Conservation (phyloP, 2,329 filamentous ascomycete species). For the Aspergillus fumigatus region DNA sequence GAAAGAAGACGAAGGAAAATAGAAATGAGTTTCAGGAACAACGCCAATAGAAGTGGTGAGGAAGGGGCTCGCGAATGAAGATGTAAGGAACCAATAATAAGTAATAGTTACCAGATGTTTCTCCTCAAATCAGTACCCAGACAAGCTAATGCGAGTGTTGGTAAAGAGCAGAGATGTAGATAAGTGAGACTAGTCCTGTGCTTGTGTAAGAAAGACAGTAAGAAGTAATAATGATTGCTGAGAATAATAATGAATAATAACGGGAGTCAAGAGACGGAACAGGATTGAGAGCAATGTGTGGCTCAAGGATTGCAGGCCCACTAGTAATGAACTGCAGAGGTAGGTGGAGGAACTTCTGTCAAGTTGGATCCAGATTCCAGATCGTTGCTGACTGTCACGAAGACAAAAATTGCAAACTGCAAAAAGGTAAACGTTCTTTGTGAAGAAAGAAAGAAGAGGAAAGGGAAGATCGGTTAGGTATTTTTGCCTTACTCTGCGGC, state of each 20-base stretch:
- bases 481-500: neutral
- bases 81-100: neutral
- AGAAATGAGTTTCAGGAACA: conserved; percentile 1
- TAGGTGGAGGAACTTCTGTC: neutral
- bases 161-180: conserved; percentile 5
- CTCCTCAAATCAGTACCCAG: neutral
- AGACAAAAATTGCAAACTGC: neutral
- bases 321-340: conserved; percentile 17
- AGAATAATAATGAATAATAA: conserved; percentile 11
- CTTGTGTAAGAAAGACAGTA: neutral
- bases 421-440: neutral
- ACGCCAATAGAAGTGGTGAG: neutral
- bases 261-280: conserved; percentile 9
- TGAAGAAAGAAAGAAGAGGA: neutral
- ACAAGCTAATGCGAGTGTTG: neutral
- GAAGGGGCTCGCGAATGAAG: conserved; percentile 5
- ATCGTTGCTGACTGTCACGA: neutral
- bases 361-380: neutral
- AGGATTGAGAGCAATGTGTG: conserved; percentile 23
- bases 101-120: neutral
- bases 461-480: neutral
- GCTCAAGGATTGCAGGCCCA: conserved; percentile 22
- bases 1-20: conserved; percentile 9
- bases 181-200: neutral
- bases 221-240: conserved; percentile 9